Conservation (phyloP, 495 filamentous ascomycete species). For the Parmelia sp. region DNA sequence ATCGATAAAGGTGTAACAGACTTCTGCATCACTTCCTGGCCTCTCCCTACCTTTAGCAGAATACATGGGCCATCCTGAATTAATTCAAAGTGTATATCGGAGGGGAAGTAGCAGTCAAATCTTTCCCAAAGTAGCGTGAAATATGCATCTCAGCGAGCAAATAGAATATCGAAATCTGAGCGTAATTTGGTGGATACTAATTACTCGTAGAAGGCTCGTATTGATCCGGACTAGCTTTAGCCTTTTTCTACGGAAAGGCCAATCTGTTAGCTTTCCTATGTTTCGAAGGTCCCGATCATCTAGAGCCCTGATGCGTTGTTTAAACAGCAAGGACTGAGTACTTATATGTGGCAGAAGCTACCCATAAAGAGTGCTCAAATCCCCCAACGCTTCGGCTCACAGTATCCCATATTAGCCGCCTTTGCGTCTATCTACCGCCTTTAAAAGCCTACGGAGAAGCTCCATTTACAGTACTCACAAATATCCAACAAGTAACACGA, state of each 20-base stretch:
- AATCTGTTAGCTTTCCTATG: too few relatives aligned
- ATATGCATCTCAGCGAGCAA: neutral
- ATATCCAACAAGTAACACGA: neutral
- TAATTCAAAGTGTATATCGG: neutral
- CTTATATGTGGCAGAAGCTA: too few relatives aligned
- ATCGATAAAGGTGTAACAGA: neutral
- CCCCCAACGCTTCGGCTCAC: conserved; percentile 12
- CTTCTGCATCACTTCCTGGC: neutral
- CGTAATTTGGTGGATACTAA: neutral
- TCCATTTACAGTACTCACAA: neutral
- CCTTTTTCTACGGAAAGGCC: too few relatives aligned
- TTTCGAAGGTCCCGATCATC: too few relatives aligned
- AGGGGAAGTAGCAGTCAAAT: neutral
- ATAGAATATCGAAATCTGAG: neutral
- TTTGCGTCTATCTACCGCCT: neutral
- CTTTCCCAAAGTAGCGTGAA: neutral
- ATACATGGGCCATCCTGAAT: neutral
- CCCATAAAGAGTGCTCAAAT: conserved; percentile 10
- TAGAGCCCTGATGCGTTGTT: too few relatives aligned
- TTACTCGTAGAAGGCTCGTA: too few relatives aligned
- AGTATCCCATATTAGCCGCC: neutral
- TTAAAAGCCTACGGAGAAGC: conserved; percentile 8
- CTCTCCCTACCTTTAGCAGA: neutral
- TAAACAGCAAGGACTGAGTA: too few relatives aligned
- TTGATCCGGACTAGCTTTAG: too few relatives aligned